Conservation (phyloP, 805 yeast genomes). For the Barnettozyma populi region DNA sequence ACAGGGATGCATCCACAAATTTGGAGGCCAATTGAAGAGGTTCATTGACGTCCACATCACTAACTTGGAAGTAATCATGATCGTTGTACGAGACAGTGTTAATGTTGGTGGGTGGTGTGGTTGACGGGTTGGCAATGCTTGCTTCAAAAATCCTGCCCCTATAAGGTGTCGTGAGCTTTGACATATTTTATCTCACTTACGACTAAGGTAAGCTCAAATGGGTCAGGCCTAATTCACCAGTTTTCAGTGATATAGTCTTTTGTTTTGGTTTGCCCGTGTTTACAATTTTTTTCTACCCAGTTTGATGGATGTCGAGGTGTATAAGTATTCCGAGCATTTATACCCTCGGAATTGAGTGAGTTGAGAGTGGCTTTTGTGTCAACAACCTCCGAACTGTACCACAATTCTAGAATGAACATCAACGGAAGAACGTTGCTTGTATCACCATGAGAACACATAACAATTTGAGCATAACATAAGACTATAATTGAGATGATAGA, state of each 20-base stretch:
- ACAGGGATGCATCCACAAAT: constrained; percentile 52
- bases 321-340: not conserved
- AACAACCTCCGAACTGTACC: not conserved
- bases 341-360: not conserved
- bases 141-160: constrained; percentile 18
- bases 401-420: not conserved
- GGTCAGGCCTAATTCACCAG: not conserved
- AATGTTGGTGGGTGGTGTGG: constrained; percentile 8
- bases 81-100: constrained; percentile 14
- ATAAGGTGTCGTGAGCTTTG: constrained; percentile 19
- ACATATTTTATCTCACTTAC: not conserved
- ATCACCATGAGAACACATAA: not conserved
- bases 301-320: not conserved
- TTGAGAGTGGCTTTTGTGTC: not conserved
- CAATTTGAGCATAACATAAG: not conserved
- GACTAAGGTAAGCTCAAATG: not conserved
- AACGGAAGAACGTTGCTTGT: not conserved
- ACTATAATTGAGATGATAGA: not conserved
- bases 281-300: not conserved
- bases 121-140: constrained; percentile 1
- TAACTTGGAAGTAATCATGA: constrained; percentile 29
- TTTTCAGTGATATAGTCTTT: too few species aligned
- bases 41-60: constrained; percentile 28
- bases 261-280: not conserved
- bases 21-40: constrained; percentile 54